Base-by-base conservation (phyloP, 2,329 filamentous ascomycete species). In the Eutypella sp. region DNA sequence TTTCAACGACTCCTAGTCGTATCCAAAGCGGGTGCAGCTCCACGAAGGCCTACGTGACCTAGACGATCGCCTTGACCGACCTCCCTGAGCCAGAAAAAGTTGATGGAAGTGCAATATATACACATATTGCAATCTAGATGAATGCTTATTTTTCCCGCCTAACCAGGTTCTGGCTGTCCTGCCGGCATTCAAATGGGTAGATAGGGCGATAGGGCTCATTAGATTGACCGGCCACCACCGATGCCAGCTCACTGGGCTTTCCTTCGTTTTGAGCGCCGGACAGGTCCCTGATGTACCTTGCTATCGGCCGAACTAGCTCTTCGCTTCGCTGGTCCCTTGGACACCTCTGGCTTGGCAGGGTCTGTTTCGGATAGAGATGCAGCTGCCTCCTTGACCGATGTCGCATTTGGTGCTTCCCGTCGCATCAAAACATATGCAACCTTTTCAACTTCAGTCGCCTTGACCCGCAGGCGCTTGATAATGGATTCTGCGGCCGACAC, bases 401-500 rank as follows among this genome's bases (percentile, higher is more conserved):
- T 29, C 19, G 46, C 18, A n/a, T 52, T 41, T 27, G 44, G 23
- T 29, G 29, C 15, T 18, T 25, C 55, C 22, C 66, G 57, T 54
- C 68, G 80, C 58, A 87, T 77, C 41, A 87, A 60, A 9, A 87
- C 84, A 59, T 82, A 89, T 2, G 85, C 85, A 16, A 84, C 85
- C 61, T 77, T 84, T 64, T 90, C 87, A 5, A 85, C 67, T 27
- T 87, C 80, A 34, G 80, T 70, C 1, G 83, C 83, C 25, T 64
- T 70, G 1, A 82, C 76, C 4, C 62, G 66, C 7, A 87, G 67
- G 39, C 78, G 71, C 40, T 66, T 57, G 37, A 67, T 61, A 40
- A 86, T 52, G 19, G 57, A 54, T 11, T 64, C 60, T 1, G 74
- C 71, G 42, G 65, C 61, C 4, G 61, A 57, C 29, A 73, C 69